Evolutionary conservation across 192 early-diverging fungal genomes (phyloP).

Genomic region (Umbelopsis sp.): DNA sequence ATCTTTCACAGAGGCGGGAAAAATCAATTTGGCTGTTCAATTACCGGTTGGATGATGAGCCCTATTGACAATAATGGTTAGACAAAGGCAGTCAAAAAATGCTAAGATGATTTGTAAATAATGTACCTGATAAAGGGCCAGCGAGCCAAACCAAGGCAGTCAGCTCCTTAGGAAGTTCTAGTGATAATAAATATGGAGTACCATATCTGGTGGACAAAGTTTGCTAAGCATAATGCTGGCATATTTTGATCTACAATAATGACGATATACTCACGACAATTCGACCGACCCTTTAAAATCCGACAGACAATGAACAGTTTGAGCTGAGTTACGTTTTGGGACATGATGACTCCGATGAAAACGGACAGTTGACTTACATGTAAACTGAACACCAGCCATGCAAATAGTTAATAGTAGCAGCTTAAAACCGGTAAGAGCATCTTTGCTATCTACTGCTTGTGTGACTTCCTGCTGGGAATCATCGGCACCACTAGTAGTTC

Average conservation of each 20-base stretch:
- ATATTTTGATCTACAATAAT: background rate
- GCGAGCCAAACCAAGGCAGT: conserved; percentile 74
- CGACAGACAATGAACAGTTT: background rate
- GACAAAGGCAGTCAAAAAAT: background rate
- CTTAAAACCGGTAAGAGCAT: conserved; percentile 9
- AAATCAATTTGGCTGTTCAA: background rate
- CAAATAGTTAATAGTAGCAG: conserved; percentile 53
- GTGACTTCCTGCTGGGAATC: background rate
- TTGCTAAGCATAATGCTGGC: background rate
- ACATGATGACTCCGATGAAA: background rate
- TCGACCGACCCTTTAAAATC: conserved; percentile 69
- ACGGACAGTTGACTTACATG: conserved; percentile 51
- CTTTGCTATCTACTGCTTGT: background rate
- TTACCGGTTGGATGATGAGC: conserved; percentile 53
- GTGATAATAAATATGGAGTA: conserved; percentile 61
- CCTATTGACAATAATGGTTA: conserved; percentile 32
- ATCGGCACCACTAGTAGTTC: background rate
- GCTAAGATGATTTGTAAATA: background rate
- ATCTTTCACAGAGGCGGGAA: background rate
- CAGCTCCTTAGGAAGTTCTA: conserved; percentile 57
- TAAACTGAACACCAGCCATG: conserved; percentile 71
- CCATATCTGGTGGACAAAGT: conserved; percentile 51
- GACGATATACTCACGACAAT: conserved; percentile 40
- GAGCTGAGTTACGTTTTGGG: background rate
- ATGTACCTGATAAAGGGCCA: conserved; percentile 59